Conservation (phyloP, 148 eudicot species). For the Cornus kousa region DNA sequence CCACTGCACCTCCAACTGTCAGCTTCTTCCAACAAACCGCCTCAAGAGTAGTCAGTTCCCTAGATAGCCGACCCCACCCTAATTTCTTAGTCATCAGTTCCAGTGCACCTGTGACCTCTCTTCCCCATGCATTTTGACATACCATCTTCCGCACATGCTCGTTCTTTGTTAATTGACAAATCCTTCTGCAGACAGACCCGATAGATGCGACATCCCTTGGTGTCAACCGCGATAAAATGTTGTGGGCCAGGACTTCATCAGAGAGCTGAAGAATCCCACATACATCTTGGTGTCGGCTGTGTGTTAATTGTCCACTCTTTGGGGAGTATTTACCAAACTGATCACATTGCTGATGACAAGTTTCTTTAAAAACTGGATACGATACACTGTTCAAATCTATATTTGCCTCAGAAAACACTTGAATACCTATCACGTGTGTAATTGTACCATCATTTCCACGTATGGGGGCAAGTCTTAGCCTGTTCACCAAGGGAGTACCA, state of each 20-base stretch:
- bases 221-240: conserved; percentile 77
- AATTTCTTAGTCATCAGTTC: conserved; percentile 66
- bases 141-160: conserved; percentile 85
- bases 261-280: conserved; percentile 82
- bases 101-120: conserved; percentile 68
- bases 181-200: conserved; percentile 72
- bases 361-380: conserved; percentile 74
- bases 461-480: conserved; percentile 71
- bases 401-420: conserved; percentile 67
- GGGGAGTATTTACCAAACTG: conserved; percentile 22
- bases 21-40: conserved; percentile 81
- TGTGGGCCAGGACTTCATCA: conserved; percentile 80
- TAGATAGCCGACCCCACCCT: conserved; percentile 88
- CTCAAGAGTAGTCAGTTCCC: conserved; percentile 86
- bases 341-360: conserved; percentile 35
- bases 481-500: conserved; percentile 74
- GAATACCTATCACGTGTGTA: conserved; percentile 83
- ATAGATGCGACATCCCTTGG: conserved; percentile 86
- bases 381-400: conserved; percentile 65
- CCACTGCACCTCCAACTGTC: conserved; percentile 73
- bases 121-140: conserved; percentile 89
- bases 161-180: conserved; percentile 63
- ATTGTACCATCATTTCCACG: conserved; percentile 64
- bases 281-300: conserved; percentile 24
- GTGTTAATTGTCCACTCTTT: conserved; percentile 20